Evolutionary conservation across 2,329 filamentous ascomycete genomes (phyloP).

Genomic region (Nemania diffusa): DNA sequence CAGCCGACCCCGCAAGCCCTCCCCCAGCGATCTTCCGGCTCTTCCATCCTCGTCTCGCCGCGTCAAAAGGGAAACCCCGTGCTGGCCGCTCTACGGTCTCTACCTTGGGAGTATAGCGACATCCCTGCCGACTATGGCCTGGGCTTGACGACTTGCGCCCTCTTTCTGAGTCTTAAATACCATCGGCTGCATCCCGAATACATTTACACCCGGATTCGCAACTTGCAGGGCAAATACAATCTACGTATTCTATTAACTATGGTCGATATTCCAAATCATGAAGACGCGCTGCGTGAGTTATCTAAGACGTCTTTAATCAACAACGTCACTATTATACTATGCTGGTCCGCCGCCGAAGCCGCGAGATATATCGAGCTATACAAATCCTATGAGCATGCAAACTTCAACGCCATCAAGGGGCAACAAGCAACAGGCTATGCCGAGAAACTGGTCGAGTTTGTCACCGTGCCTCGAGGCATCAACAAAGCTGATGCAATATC

Average conservation of each 20-base stretch:
- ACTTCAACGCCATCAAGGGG: conserved; percentile 82
- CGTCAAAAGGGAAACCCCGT: conserved; percentile 96
- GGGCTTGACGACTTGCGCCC: conserved; percentile 85
- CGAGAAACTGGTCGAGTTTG: conserved; percentile 89
- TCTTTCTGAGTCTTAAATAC: conserved; percentile 96
- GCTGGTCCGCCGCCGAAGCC: conserved; percentile 94
- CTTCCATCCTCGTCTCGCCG: conserved; percentile 87
- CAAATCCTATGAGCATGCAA: conserved; percentile 91
- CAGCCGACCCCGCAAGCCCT: conserved; percentile 92
- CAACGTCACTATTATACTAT: conserved; percentile 89
- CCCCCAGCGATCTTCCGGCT: conserved; percentile 70
- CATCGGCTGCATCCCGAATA: conserved; percentile 98
- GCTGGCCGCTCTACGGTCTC: conserved; percentile 79
- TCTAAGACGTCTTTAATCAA: conserved; percentile 94
- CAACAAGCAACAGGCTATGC: conserved; percentile 85
- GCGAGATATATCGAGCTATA: conserved; percentile 94
- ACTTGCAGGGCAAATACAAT: conserved; percentile 84
- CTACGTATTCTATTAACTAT: conserved; percentile 88
- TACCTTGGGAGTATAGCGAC: conserved; percentile 96
- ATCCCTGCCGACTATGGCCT: conserved; percentile 95
- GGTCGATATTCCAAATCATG: conserved; percentile 95
- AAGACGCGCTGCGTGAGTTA: conserved; percentile 87
- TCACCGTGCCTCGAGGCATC: conserved; percentile 87
- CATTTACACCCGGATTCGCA: conserved; percentile 91
- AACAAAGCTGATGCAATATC: conserved; percentile 96